phyloP scores from a whole-genome alignment of 305 asterid species.

The Fraxinus platypoda region DNA sequence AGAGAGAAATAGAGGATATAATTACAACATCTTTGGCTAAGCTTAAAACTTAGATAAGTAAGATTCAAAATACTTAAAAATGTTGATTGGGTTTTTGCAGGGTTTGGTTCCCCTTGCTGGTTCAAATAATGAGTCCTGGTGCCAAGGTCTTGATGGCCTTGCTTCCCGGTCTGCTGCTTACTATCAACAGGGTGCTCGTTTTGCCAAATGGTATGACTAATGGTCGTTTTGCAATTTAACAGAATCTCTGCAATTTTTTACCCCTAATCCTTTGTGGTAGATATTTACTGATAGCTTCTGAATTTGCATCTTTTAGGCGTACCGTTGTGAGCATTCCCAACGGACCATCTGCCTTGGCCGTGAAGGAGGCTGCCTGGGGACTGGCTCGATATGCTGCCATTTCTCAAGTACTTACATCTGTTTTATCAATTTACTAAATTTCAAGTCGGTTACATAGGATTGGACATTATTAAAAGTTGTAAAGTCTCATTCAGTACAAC shows the following conservation, averaged over 20 bases:
- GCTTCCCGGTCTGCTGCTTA: conserved; percentile 60
- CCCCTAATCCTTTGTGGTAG: neutral
- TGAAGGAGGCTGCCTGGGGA: conserved; percentile 72
- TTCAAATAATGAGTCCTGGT: conserved; percentile 60
- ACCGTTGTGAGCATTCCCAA: conserved; percentile 67
- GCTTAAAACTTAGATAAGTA: neutral
- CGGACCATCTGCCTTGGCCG: conserved; percentile 62
- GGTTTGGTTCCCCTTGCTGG: conserved; percentile 67
- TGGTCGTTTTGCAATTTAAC: neutral
- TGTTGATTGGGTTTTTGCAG: conserved; percentile 25
- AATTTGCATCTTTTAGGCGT: conserved; percentile 41
- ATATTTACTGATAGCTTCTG: neutral
- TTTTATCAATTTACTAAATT: neutral
- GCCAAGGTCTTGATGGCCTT: conserved; percentile 63
- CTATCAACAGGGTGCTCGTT: conserved; percentile 63
- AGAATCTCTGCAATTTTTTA: neutral
- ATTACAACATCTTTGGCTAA: neutral
- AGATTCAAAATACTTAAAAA: neutral
- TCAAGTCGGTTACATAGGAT: neutral
- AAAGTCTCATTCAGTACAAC: neutral
- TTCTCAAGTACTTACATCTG: conserved; percentile 38
- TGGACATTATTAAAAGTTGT: neutral
- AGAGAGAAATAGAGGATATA: neutral
- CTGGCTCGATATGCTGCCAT: conserved; percentile 64
- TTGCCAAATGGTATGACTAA: conserved; percentile 48